A percentile compares a stretch with the other conserved stretches of the same genome.
Evolutionary conservation across 257 asterid species (phyloP).

Genomic region (Solanum habrochaites): DNA sequence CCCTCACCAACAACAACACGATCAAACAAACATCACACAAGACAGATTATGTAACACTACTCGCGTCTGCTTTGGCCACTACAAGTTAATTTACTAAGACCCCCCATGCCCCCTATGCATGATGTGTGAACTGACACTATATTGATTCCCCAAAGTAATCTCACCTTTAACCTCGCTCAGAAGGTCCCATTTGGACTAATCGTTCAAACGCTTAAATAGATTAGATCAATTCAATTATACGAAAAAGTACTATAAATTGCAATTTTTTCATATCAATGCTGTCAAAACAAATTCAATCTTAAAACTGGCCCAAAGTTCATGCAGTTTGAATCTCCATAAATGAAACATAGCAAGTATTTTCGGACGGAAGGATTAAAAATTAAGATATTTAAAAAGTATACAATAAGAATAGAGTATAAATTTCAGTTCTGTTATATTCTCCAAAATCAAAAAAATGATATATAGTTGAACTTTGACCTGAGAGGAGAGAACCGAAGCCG

Average conservation of each 20-base stretch:
- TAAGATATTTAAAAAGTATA: not conserved
- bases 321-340: not conserved
- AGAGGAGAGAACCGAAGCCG: slow-evolving; percentile 95
- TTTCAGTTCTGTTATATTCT: not conserved
- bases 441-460: not conserved
- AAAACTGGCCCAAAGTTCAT: not conserved
- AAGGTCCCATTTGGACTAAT: not conserved
- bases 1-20: too few relatives aligned
- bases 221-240: not conserved
- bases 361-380: not conserved
- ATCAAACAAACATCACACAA: too few relatives aligned
- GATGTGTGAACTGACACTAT: too few relatives aligned
- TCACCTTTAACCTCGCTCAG: not conserved
- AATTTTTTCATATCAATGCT: not conserved
- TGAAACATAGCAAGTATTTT: not conserved
- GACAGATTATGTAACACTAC: too few relatives aligned
- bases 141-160: not conserved
- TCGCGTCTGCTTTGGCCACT: too few relatives aligned
- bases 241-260: not conserved
- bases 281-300: not conserved
- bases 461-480: slow-evolving; percentile 36
- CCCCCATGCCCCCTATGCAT: too few relatives aligned
- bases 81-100: too few relatives aligned
- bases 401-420: not conserved
- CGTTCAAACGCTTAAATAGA: not conserved